A percentile compares a stretch with the other conserved stretches of the same genome.
These are phyloP conservation scores for Sanghuangporus sanghuang DNA, from an alignment of 1,284 basidiomycete species.

Conservation along the genomic window DNA sequence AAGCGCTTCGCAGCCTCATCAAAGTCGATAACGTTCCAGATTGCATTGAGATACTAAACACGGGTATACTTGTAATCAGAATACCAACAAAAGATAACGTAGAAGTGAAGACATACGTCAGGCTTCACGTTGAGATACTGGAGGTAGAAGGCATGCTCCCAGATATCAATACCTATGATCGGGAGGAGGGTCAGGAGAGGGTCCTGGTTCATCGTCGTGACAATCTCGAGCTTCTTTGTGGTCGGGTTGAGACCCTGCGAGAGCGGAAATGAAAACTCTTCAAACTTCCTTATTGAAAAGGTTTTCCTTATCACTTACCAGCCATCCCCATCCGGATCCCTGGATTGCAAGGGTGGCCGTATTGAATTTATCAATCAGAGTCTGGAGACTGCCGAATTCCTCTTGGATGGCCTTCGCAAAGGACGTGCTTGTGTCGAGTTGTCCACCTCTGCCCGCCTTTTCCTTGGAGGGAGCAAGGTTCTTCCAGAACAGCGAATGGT, in stretches of 20 bases:
- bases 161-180: constrained; percentile 86
- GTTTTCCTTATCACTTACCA: constrained; percentile 44
- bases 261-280: not conserved
- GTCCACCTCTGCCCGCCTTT: constrained; percentile 51
- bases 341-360: constrained; percentile 76
- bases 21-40: constrained; percentile 83
- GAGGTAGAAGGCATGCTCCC: constrained; percentile 80
- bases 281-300: not conserved
- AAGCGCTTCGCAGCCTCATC: constrained; percentile 74
- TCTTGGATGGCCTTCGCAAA: constrained; percentile 66
- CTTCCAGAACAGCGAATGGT: constrained; percentile 93
- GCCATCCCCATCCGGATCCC: constrained; percentile 93
- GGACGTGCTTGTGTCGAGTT: constrained; percentile 50
- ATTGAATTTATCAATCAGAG: constrained; percentile 66
- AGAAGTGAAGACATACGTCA: constrained; percentile 41
- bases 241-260: constrained; percentile 57
- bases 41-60: constrained; percentile 65
- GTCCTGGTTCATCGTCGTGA: constrained; percentile 87
- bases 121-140: constrained; percentile 75
- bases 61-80: not conserved
- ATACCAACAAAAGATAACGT: not conserved
- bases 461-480: constrained; percentile 65
- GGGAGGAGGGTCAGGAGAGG: constrained; percentile 73
- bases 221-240: constrained; percentile 65
- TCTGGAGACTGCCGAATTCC: constrained; percentile 68